Percentiles rank a stretch among this genome's conserved stretches.
phyloP scores from a whole-genome alignment of 1,139 yeast genomes.

The Diutina siamensis region DNA sequence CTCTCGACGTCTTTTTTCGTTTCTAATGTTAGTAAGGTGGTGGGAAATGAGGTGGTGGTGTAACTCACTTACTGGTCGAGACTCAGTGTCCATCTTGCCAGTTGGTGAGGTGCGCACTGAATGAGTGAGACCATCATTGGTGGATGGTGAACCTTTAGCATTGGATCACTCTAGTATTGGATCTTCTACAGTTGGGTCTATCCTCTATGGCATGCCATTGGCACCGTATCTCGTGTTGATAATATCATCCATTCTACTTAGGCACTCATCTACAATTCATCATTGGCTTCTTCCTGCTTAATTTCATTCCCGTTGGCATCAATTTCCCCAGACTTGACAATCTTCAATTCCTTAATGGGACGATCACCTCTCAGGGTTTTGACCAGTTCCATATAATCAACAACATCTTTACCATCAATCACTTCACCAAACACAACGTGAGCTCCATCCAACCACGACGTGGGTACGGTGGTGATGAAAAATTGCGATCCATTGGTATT shows the following conservation, averaged over 20 bases:
- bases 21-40: conserved; percentile 7
- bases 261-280: conserved; percentile 9
- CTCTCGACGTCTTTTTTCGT: conserved; percentile 57
- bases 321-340: conserved; percentile 36
- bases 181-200: too few relatives aligned
- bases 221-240: too few relatives aligned
- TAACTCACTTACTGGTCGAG: not conserved
- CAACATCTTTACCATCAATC: conserved; percentile 54
- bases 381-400: conserved; percentile 41
- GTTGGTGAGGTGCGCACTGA: not conserved
- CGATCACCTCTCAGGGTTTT: conserved; percentile 37
- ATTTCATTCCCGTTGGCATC: conserved; percentile 15
- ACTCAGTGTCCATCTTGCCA: not conserved
- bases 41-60: not conserved
- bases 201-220: too few relatives aligned
- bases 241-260: too few relatives aligned
- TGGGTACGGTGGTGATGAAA: conserved; percentile 50
- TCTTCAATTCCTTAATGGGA: conserved; percentile 41
- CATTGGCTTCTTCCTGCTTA: conserved; percentile 7
- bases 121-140: too few relatives aligned
- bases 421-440: conserved; percentile 84
- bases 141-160: too few relatives aligned
- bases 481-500: conserved; percentile 57
- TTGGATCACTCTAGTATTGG: too few relatives aligned
- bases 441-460: conserved; percentile 53